Evolutionary conservation across 331 rosid genomes (phyloP).

Genomic region (Malus hybrid): DNA sequence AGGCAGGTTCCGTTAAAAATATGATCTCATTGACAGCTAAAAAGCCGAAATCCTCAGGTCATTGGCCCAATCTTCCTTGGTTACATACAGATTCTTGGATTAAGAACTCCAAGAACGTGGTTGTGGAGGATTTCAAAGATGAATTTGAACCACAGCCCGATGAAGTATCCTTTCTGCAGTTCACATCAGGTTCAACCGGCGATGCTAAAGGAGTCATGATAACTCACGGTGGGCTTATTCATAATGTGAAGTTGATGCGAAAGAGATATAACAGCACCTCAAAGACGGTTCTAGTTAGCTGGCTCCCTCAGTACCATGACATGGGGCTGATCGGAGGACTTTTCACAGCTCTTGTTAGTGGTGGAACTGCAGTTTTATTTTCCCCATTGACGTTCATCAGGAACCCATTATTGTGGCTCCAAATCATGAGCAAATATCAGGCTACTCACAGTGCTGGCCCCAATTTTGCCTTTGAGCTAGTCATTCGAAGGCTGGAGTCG

Average conservation of each 20-base stretch:
- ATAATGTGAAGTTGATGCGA: constrained; percentile 79
- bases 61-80: constrained; percentile 92
- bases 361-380: constrained; percentile 70
- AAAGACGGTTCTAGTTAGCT: constrained; percentile 67
- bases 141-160: constrained; percentile 45
- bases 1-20: constrained; percentile 62
- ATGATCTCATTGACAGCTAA: constrained; percentile 40
- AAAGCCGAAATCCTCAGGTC: constrained; percentile 44
- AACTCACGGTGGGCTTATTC: constrained; percentile 80
- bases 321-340: constrained; percentile 97
- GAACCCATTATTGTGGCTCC: constrained; percentile 84
- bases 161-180: constrained; percentile 72
- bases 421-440: constrained; percentile 61
- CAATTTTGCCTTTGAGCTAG: constrained; percentile 79
- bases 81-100: constrained; percentile 71
- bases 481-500: constrained; percentile 63
- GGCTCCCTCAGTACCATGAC: constrained; percentile 98
- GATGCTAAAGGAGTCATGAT: constrained; percentile 97
- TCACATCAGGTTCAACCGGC: constrained; percentile 87
- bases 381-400: constrained; percentile 83
- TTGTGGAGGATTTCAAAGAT: constrained; percentile 21
- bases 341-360: constrained; percentile 79
- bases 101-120: constrained; percentile 46
- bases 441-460: constrained; percentile 98
- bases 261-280: constrained; percentile 74